These are phyloP conservation scores for Penicillium sclerotigenum DNA, from an alignment of 2,329 filamentous ascomycete species.

Conservation along the genomic window DNA sequence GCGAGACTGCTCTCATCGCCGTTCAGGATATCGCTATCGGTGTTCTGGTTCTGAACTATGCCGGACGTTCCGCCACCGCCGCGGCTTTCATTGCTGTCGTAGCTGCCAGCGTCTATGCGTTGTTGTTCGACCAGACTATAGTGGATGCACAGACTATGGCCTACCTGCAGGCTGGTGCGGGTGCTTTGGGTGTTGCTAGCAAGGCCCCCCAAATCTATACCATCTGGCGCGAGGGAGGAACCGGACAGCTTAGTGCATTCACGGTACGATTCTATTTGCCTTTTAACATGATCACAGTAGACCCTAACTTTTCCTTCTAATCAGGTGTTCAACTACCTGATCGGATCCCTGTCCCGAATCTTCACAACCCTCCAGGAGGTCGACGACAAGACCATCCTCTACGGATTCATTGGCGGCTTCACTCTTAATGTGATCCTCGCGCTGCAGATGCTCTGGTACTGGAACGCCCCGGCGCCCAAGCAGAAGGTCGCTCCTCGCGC, in stretches of 20 bases:
- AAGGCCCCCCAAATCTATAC: conserved; percentile 92
- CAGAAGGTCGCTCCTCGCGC: conserved; percentile 35
- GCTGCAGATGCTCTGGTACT: conserved; percentile 91
- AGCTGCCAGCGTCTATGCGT: conserved; percentile 63
- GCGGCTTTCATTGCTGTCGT: conserved; percentile 76
- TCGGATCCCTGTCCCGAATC: conserved; percentile 87
- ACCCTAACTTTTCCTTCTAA: conserved; percentile 6
- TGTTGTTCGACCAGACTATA: conserved; percentile 63
- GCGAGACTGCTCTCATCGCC: conserved; percentile 88
- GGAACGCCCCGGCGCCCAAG: conserved; percentile 62
- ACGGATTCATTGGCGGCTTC: conserved; percentile 90
- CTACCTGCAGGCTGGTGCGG: conserved; percentile 80
- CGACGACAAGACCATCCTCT: conserved; percentile 92
- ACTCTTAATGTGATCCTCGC: conserved; percentile 83
- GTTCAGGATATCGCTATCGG: conserved; percentile 90
- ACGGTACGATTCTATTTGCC: conserved; percentile 61
- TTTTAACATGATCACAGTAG: neutral
- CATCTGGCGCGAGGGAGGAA: conserved; percentile 80
- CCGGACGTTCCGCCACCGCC: conserved; percentile 64
- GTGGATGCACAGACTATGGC: conserved; percentile 65
- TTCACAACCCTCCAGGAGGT: conserved; percentile 98
- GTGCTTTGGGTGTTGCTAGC: conserved; percentile 76
- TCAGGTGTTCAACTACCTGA: conserved; percentile 96
- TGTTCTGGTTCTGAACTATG: conserved; percentile 80
- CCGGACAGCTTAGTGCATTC: conserved; percentile 94